Conservation (phyloP, 257 asterid species). For the Nicotiana sylvestris region DNA sequence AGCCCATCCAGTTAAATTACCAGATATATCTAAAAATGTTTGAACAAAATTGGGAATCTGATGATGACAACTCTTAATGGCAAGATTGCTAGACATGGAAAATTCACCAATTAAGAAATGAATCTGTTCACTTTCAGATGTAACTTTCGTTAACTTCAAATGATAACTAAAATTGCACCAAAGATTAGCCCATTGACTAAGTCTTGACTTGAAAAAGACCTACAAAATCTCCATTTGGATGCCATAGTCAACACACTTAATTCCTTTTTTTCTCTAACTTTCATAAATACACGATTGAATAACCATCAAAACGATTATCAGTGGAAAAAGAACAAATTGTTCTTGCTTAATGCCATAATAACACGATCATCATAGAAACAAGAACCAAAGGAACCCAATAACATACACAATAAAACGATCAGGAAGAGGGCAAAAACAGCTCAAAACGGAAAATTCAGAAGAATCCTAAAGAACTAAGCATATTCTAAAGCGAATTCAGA, state of each 20-base stretch:
- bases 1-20: neutral
- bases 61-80: neutral
- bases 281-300: neutral
- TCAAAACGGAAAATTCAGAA: neutral
- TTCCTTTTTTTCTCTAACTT: neutral
- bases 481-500: neutral
- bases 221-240: neutral
- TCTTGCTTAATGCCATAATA: neutral
- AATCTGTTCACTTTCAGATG: neutral
- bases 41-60: neutral
- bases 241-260: neutral
- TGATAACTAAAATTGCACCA: neutral
- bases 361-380: neutral
- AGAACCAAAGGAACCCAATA: neutral
- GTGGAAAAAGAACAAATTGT: neutral
- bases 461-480: neutral
- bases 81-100: neutral
- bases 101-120: neutral
- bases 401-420: neutral
- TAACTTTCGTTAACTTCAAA: neutral
- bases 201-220: neutral
- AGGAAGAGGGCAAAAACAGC: neutral
- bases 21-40: neutral
- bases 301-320: neutral
- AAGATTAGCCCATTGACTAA: constrained; percentile 2